Base-by-base conservation (phyloP, 1,139 yeast species). In the Pichia sp. region DNA sequence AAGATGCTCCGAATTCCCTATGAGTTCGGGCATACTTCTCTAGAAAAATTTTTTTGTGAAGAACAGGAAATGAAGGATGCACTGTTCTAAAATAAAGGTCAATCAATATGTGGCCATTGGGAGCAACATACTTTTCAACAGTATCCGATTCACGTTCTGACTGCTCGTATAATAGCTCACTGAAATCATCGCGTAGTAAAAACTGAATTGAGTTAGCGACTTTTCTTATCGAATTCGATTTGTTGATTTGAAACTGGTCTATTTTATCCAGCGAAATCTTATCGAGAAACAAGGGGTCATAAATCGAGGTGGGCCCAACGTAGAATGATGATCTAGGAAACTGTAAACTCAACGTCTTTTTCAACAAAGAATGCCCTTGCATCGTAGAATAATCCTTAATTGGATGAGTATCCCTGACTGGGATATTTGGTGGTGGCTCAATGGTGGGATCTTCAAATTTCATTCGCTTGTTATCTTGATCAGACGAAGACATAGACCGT, bases 21-120 rank as follows among this genome's bases (percentile, higher is more conserved):
- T 85, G 89, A 1, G 93, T 85, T 53, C 93, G 70, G 0, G 87
- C 74, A 62, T 86, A 86, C 65, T 86, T 86, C 60, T 86, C 93
- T 57, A 86, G 66, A 59, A 86, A 86, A 18, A 86, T 91, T 60
- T 82, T 80, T 61, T 85, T 87, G 64, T 86, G 93, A 51, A 86
- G 67, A 18, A 86, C 83, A 0, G 95, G 95, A 66, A 85, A 84
- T 3, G 85, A 80, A 0, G 93, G 93, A 64, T 86, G 95, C 22
- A 86, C 79, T n/a, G 84, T 78, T 57, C 86, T 73, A 66, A 86
- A 86, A 61, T 85, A 86, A 26, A 85, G 73, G 60, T 85, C 87
- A 42, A 86, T 81, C 50, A 86, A 70, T 9, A 80, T 77, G 59
- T 82, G 86, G 1, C 95, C 95, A 67, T 85, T 87, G 0, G 95